Evolutionary conservation across 2,329 filamentous ascomycete species (phyloP).

Genomic region (Phaeosphaeria sp.): DNA sequence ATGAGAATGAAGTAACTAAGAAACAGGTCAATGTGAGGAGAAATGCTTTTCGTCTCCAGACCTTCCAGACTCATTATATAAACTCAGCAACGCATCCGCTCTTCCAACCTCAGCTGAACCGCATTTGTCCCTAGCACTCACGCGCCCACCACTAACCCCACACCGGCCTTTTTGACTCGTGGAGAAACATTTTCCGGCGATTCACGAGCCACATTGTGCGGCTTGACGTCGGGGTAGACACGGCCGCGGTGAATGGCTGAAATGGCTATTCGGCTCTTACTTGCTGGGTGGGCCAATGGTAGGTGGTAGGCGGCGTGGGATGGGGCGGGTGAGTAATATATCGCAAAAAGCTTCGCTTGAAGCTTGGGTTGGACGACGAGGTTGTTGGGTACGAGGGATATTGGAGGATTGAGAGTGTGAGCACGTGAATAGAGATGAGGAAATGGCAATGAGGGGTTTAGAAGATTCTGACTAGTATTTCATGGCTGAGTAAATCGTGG

Average conservation of each 20-base stretch:
- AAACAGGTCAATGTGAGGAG: no score
- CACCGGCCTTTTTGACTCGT: conserved; percentile 19
- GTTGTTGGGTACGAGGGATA: neutral
- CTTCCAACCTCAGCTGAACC: neutral
- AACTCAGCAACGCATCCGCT: neutral
- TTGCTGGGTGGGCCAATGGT: neutral
- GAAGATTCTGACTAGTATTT: no score
- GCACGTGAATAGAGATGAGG: no score
- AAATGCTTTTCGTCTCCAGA: no score
- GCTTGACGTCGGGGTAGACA: conserved; percentile 13
- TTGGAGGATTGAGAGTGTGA: no score
- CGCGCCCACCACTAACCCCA: conserved; percentile 7
- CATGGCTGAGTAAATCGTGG: no score
- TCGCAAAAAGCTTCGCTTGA: neutral
- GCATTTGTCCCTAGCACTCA: no score
- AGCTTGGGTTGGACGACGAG: neutral
- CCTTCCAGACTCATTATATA: neutral
- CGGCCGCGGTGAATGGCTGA: conserved; percentile 8
- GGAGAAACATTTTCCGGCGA: conserved; percentile 13
- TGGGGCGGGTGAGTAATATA: neutral
- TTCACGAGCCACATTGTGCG: conserved; percentile 16
- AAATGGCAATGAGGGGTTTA: no score
- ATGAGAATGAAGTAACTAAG: no score
- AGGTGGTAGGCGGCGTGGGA: neutral
- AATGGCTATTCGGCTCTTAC: neutral